Conservation (phyloP, 2,329 filamentous ascomycete genomes). For the Diaporthe sp. region DNA sequence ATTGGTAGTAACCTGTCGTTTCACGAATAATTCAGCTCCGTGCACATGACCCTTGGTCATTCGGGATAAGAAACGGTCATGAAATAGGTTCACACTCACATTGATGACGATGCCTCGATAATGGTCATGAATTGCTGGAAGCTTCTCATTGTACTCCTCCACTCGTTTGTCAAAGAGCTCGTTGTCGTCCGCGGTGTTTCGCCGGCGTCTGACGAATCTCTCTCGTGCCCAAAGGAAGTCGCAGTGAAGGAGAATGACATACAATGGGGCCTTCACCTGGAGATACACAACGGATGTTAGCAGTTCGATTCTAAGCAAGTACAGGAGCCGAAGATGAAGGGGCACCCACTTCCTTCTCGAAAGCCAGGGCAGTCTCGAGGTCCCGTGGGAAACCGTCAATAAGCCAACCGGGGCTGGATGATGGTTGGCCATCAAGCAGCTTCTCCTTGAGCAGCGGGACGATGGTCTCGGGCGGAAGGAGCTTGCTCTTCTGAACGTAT, state of each 20-base stretch:
- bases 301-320: background rate
- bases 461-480: background rate
- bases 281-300: background rate
- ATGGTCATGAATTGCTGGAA: background rate
- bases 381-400: background rate
- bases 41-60: no score
- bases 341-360: background rate
- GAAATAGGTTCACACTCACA: background rate
- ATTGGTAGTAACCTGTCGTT: background rate
- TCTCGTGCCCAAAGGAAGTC: background rate
- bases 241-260: background rate
- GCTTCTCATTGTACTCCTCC: background rate
- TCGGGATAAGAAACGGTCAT: background rate
- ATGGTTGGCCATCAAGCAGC: background rate
- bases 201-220: background rate
- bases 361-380: background rate
- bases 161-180: background rate
- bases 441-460: background rate
- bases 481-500: background rate
- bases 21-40: background rate
- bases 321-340: fast-evolving
- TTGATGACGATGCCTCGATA: background rate
- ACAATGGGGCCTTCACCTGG: background rate
- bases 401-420: background rate
- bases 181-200: background rate